Percentiles rank a stretch among this genome's conserved stretches.
phyloP scores from a whole-genome alignment of 768 basidiomycete species.

The Bullera alba region DNA sequence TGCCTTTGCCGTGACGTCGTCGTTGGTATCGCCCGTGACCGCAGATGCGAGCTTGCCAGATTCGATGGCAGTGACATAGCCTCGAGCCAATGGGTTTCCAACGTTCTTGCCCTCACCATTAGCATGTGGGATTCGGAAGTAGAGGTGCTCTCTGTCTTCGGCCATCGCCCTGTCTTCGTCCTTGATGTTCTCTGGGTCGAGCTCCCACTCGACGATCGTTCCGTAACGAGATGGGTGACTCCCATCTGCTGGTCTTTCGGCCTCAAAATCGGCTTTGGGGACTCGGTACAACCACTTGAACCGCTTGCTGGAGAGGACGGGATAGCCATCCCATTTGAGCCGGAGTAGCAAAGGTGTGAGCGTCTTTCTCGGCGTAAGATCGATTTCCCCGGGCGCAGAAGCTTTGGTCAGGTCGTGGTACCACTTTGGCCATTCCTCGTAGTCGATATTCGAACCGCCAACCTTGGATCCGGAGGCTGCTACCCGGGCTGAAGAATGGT shows the following conservation, averaged over 20 bases:
- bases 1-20: slow-evolving; percentile 50
- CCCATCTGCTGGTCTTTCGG: not conserved
- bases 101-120: slow-evolving; percentile 92
- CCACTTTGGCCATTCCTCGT: slow-evolving; percentile 81
- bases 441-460: no score
- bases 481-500: not conserved
- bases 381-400: slow-evolving; percentile 56
- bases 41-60: slow-evolving; percentile 80
- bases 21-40: slow-evolving; percentile 46
- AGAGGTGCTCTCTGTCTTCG: slow-evolving; percentile 52
- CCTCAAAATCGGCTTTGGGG: slow-evolving; percentile 36
- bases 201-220: not conserved
- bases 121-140: slow-evolving; percentile 93
- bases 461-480: not conserved
- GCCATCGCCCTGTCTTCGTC: slow-evolving; percentile 46
- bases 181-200: slow-evolving; percentile 2
- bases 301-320: slow-evolving; percentile 74
- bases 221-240: no score
- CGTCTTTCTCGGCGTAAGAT: slow-evolving; percentile 75
- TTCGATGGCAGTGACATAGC: slow-evolving; percentile 79
- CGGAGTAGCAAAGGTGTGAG: slow-evolving; percentile 77
- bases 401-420: slow-evolving; percentile 68
- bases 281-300: slow-evolving; percentile 91
- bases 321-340: slow-evolving; percentile 79
- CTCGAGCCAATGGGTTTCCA: slow-evolving; percentile 82